phyloP scores from a whole-genome alignment of 331 rosid genomes.

The Dryas integrifolia region DNA sequence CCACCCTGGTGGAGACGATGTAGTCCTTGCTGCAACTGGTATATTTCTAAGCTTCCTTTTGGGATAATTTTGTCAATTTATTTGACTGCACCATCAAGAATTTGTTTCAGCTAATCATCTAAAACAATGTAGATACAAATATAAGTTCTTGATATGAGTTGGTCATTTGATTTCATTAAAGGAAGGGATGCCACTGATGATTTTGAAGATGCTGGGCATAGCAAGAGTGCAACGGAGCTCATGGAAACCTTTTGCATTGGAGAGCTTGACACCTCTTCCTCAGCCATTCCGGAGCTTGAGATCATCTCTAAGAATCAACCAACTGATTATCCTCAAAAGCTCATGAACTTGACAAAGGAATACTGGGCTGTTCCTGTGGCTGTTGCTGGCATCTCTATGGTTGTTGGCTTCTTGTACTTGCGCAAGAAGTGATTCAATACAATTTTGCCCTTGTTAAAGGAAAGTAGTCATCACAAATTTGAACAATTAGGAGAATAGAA shows the following conservation, averaged over 20 bases:
- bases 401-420: slow-evolving; percentile 49
- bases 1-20: slow-evolving; percentile 94
- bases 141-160: slow-evolving; percentile 17
- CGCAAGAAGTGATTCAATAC: slow-evolving; percentile 47
- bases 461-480: slow-evolving; percentile 33
- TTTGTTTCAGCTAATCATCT: slow-evolving; percentile 3
- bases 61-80: neutral
- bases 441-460: slow-evolving; percentile 7
- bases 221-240: slow-evolving; percentile 63
- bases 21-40: slow-evolving; percentile 68
- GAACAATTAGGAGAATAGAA: slow-evolving; percentile 25
- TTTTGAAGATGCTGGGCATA: slow-evolving; percentile 94
- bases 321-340: slow-evolving; percentile 32
- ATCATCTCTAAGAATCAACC: slow-evolving; percentile 28
- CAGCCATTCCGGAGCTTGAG: slow-evolving; percentile 29
- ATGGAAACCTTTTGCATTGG: slow-evolving; percentile 66
- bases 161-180: slow-evolving; percentile 27
- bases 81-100: neutral
- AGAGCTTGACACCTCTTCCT: slow-evolving; percentile 52
- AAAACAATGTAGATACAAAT: neutral
- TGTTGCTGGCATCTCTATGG: slow-evolving; percentile 52
- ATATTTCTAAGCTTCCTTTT: slow-evolving; percentile 22
- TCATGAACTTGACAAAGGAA: slow-evolving; percentile 46
- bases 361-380: slow-evolving; percentile 59
- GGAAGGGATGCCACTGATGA: slow-evolving; percentile 86